A percentile compares a stretch with the other conserved stretches of the same genome.
phyloP scores from a whole-genome alignment of 306 rosid species.

The Rosa persica region DNA sequence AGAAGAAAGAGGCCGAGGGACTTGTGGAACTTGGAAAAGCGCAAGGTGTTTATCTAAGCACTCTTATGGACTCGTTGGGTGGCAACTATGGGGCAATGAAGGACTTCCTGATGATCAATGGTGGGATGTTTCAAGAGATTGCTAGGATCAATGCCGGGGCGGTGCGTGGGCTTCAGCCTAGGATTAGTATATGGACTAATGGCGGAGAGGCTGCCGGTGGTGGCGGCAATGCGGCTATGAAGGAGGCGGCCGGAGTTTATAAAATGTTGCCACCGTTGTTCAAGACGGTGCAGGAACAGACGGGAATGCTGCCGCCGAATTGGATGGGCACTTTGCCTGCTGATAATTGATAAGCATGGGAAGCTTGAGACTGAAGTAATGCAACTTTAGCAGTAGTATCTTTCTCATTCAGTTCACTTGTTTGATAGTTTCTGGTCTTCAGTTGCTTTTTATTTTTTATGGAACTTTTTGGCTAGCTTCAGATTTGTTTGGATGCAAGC shows the following conservation, averaged over 20 bases:
- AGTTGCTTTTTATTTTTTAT: not conserved
- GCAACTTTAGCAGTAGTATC: not conserved
- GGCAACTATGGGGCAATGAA: constrained; percentile 22
- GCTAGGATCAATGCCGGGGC: constrained; percentile 31
- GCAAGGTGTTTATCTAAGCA: constrained; percentile 12
- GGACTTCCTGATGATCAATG: constrained; percentile 30
- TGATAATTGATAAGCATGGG: not conserved
- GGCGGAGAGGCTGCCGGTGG: not conserved
- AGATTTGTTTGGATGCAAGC: too few species aligned
- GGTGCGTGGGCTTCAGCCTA: constrained; percentile 32
- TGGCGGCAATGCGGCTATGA: constrained; percentile 25
- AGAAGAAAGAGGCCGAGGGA: constrained; percentile 30
- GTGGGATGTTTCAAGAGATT: constrained; percentile 22
- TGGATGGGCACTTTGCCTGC: constrained; percentile 41
- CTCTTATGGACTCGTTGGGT: constrained; percentile 11
- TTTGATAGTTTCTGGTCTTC: not conserved
- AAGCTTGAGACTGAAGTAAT: not conserved
- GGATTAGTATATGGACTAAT: constrained; percentile 33
- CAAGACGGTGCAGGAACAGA: constrained; percentile 41
- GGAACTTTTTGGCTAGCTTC: too few species aligned
- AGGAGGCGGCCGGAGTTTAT: constrained; percentile 36
- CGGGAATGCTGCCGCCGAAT: constrained; percentile 35
- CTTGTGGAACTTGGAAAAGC: constrained; percentile 27
- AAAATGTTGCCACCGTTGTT: constrained; percentile 42
- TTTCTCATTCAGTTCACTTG: too few species aligned